Base-by-base conservation (phyloP, 257 asterid genomes). In the Thymus mandschuricus region DNA sequence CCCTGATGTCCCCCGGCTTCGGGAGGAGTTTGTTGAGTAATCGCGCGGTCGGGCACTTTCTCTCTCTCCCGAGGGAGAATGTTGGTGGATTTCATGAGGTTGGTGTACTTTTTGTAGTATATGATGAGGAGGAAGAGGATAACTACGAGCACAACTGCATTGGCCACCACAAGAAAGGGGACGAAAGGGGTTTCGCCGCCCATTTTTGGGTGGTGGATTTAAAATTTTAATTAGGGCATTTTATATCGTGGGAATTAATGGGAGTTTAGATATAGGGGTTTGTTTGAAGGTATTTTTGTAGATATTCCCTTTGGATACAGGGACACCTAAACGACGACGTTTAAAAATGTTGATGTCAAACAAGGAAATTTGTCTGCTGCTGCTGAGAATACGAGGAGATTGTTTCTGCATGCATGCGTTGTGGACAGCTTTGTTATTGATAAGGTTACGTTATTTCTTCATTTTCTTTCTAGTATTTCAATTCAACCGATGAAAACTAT, bases 81-180 rank as follows among this genome's bases (percentile, higher is more conserved):
- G 64, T 78, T 43, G 6, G 30, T 70, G 44, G 28, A 52, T 28
- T 72, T 57, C 71, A 81, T 83, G 12, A 89, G 92, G n/a, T 75
- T 77, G 41, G 61, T 81, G 71, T 85, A 85, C 70, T 81, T 89
- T 72, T 76, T 75, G 82, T 77, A 85, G 86, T 81, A 88, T 56
- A 78, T 57, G 64, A 88, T 75, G 82, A 78, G 75, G 68, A 85
- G 79, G 63, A 80, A 70, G 45, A 88, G 67, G 21, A 88, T 69
- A 34, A 84, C 64, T 8, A 86, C 75, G 1, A 87, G 59, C 8
- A 65, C 77, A 27, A 84, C 41, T 8, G 66, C 81, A 15, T 50
- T 71, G 1, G 46, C 77, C 57, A 45, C 86, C 13, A 75, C 67
- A 8, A 81, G 29, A 31, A 78, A 64, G 50, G 69, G 60, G 46